Evolutionary conservation across 2,329 filamentous ascomycete genomes (phyloP).

Genomic region (Phyllosticta paracitricarpa): DNA sequence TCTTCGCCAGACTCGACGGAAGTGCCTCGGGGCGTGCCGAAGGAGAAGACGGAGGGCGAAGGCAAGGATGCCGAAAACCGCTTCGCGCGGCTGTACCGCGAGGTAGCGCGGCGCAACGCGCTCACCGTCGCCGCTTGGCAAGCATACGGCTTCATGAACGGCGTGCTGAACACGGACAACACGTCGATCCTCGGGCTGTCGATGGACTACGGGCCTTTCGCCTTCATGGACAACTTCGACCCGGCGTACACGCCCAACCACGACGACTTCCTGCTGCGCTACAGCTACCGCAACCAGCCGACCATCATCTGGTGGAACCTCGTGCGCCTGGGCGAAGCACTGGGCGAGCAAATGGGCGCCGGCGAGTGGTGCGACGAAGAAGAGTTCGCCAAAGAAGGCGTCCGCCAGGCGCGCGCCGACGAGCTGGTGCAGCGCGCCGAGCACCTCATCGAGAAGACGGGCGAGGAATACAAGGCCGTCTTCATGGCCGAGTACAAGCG

Average conservation of each 20-base stretch:
- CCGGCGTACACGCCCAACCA: constrained; percentile 93
- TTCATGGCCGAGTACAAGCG: constrained; percentile 86
- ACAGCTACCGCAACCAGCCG: constrained; percentile 88
- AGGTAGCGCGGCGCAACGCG: constrained; percentile 78
- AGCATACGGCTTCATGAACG: constrained; percentile 98
- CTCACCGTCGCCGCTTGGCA: constrained; percentile 88
- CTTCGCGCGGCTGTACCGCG: constrained; percentile 77
- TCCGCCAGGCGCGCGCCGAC: constrained; percentile 57
- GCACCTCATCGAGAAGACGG: constrained; percentile 65
- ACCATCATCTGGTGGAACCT: constrained; percentile 99
- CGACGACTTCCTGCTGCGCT: constrained; percentile 78
- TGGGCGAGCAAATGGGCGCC: constrained; percentile 80
- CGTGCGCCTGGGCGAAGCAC: constrained; percentile 75
- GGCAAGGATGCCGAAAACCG: constrained; percentile 67
- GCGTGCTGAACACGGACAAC: constrained; percentile 95
- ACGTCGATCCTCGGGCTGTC: constrained; percentile 83
- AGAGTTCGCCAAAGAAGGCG: constrained; percentile 61
- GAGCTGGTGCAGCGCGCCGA: constrained; percentile 72
- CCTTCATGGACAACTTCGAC: constrained; percentile 96
- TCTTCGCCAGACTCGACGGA: constrained; percentile 36
- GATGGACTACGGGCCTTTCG: constrained; percentile 93
- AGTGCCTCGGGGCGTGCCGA: constrained; percentile 41
- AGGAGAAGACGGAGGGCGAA: constrained; percentile 55
- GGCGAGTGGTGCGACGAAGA: constrained; percentile 62
- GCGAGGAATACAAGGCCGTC: constrained; percentile 79